phyloP scores from a whole-genome alignment of 1,284 basidiomycete species.

The Ustilago cynodontis region DNA sequence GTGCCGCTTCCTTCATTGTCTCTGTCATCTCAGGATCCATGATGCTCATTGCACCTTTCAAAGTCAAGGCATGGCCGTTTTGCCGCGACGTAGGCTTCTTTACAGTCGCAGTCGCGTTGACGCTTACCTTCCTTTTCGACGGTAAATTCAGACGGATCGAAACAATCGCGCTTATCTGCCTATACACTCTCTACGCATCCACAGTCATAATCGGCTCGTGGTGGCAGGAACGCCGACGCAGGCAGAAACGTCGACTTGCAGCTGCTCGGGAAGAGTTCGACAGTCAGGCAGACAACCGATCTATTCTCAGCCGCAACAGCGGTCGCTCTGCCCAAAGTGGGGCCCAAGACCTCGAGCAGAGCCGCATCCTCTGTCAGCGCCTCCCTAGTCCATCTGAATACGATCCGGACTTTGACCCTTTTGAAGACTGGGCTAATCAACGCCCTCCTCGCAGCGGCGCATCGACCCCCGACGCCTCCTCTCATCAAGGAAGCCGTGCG shows the following conservation, averaged over 20 bases:
- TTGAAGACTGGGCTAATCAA: constrained; percentile 53
- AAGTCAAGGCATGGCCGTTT: constrained; percentile 83
- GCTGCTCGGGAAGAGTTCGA: constrained; percentile 55
- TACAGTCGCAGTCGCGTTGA: constrained; percentile 79
- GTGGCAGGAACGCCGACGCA: constrained; percentile 73
- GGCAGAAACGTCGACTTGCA: constrained; percentile 40
- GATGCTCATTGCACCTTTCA: constrained; percentile 93
- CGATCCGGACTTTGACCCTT: constrained; percentile 60
- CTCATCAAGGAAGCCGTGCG: constrained; percentile 19
- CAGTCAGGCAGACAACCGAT: constrained; percentile 31
- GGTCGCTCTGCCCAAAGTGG: constrained; percentile 12
- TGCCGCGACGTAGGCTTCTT: constrained; percentile 95
- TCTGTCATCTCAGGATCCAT: constrained; percentile 94
- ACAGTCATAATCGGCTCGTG: constrained; percentile 83
- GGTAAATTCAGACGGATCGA: constrained; percentile 81
- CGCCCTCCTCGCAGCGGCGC: constrained; percentile 21
- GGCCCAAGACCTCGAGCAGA: constrained; percentile 12
- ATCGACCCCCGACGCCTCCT: constrained; percentile 19
- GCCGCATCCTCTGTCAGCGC: constrained; percentile 17
- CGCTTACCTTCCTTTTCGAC: constrained; percentile 84
- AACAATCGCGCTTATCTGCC: constrained; percentile 78
- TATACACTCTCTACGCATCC: constrained; percentile 84
- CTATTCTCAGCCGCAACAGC: constrained; percentile 33
- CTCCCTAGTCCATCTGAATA: constrained; percentile 56
- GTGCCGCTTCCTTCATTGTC: constrained; percentile 94